phyloP scores from a whole-genome alignment of 352 stramenopile species.

The Phytopythium chamaehyphon region DNA sequence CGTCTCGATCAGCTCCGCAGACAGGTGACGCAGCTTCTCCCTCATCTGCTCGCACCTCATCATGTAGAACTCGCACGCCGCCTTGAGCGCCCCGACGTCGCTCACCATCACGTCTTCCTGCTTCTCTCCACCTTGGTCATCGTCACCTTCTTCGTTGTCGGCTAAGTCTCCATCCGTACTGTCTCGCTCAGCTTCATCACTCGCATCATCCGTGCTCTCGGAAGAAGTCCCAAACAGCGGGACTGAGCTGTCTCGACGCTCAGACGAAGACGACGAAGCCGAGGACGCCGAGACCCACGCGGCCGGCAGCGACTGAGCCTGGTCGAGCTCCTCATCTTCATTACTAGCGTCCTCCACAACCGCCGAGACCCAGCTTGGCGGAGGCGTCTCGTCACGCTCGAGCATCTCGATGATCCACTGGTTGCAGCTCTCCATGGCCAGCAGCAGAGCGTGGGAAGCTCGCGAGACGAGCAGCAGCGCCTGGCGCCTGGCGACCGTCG shows the following conservation, averaged over 20 bases:
- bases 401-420: constrained; percentile 26
- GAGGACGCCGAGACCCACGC: neutral
- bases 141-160: too few relatives aligned
- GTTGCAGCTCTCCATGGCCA: constrained; percentile 24
- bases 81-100: constrained; percentile 12
- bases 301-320: neutral
- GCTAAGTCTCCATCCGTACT: neutral
- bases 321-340: neutral
- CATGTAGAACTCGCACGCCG: constrained; percentile 25
- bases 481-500: neutral
- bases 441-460: neutral
- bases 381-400: neutral
- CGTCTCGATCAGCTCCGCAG: constrained; percentile 18
- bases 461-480: constrained; percentile 1
- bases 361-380: neutral
- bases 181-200: neutral
- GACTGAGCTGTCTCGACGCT: neutral
- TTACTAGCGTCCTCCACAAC: neutral
- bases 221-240: constrained; percentile 5
- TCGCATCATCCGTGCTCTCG: constrained; percentile 6
- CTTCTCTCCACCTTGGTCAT: neutral
- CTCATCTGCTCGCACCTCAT: constrained; percentile 12
- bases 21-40: constrained; percentile 11
- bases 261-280: neutral
- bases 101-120: neutral